Conservation (phyloP, 2,329 filamentous ascomycete genomes). For the Cryphonectria radicalis region DNA sequence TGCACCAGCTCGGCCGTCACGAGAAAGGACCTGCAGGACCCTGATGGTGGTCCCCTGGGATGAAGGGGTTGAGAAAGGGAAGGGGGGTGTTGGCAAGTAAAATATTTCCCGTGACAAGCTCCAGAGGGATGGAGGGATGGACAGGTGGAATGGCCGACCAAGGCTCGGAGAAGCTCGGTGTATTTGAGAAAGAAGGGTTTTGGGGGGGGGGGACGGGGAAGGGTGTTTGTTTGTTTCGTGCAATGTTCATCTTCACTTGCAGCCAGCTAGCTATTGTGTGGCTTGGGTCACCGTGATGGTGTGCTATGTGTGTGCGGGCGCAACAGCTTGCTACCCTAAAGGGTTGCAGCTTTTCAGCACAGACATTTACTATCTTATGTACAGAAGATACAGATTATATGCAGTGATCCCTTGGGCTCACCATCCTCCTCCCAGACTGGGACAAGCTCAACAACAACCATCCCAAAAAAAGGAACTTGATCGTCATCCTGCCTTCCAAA, state of each 20-base stretch:
- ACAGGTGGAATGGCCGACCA: not conserved
- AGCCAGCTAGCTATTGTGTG: not conserved
- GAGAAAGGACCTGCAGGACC: constrained; percentile 3
- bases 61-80: not conserved
- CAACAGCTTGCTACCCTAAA: not conserved
- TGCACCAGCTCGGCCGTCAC: not conserved
- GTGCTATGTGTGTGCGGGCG: not conserved
- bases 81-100: not conserved
- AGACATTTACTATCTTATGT: not conserved
- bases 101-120: not conserved
- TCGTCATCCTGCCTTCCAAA: not conserved
- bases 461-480: not conserved
- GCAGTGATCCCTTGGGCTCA: not conserved
- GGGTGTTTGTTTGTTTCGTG: not conserved
- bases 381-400: not conserved
- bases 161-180: constrained; percentile 1
- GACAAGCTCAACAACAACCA: not conserved
- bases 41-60: not conserved
- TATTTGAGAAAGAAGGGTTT: too few species aligned
- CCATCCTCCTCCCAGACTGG: not conserved
- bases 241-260: not conserved
- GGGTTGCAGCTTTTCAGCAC: not conserved
- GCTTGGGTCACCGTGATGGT: constrained; percentile 1
- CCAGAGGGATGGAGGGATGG: not conserved
- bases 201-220: too few species aligned